These are phyloP conservation scores for Aspergillus bridgeri DNA, from an alignment of 495 filamentous ascomycete genomes.

Conservation along the genomic window DNA sequence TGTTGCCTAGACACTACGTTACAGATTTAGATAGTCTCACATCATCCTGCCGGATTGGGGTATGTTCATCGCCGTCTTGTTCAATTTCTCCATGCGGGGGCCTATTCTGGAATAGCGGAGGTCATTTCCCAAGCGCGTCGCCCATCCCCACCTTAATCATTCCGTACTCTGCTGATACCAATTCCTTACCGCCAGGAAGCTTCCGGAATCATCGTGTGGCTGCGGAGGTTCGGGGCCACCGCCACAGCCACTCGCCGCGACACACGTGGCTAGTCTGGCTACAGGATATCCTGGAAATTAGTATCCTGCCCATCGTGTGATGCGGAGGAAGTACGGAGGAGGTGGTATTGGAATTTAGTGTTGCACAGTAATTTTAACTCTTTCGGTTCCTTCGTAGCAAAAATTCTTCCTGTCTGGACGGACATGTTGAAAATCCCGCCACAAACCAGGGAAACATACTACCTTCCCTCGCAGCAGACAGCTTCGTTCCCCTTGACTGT, in stretches of 20 bases:
- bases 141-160: background rate
- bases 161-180: background rate
- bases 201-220: conserved; percentile 4
- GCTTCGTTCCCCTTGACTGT: too few relatives aligned
- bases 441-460: too few relatives aligned
- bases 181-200: background rate
- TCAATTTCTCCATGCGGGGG: background rate
- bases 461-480: too few relatives aligned
- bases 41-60: background rate
- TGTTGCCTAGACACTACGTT: background rate
- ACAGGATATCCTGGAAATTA: background rate
- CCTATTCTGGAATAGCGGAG: background rate
- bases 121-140: background rate
- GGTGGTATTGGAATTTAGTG: background rate
- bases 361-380: too few relatives aligned
- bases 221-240: background rate
- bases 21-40: background rate
- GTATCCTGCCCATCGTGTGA: background rate
- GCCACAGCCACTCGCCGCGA: conserved; percentile 19
- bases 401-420: too few relatives aligned
- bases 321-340: background rate
- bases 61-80: background rate
- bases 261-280: conserved; percentile 19
- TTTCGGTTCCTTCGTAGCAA: too few relatives aligned
- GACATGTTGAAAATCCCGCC: too few relatives aligned